phyloP scores from a whole-genome alignment of 805 yeast species.

The Nakazawaea molendinolei region DNA sequence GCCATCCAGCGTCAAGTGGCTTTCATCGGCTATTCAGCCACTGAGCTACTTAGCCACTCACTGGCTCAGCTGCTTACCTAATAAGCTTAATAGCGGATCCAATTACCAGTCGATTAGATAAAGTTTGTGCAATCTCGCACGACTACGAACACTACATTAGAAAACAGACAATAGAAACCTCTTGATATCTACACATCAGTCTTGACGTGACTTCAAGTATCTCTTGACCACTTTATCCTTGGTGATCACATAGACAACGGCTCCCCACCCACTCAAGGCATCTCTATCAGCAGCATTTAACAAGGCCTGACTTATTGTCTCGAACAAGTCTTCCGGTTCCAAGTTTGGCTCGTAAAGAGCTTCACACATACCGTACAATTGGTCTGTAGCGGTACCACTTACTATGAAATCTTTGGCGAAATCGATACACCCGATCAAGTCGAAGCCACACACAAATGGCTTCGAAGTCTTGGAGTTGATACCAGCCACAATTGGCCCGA shows the following conservation, averaged over 20 bases:
- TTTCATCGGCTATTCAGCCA: too few species aligned
- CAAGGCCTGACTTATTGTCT: slow-evolving; percentile 89
- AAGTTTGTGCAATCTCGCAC: too few species aligned
- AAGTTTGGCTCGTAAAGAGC: slow-evolving; percentile 88
- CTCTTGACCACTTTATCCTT: slow-evolving; percentile 88
- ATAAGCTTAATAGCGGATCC: too few species aligned
- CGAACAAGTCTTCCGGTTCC: slow-evolving; percentile 92
- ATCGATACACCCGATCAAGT: slow-evolving; percentile 94
- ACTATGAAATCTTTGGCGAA: slow-evolving; percentile 92
- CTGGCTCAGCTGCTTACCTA: too few species aligned
- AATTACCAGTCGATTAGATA: too few species aligned
- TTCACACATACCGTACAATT: slow-evolving; percentile 98
- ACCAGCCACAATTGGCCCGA: slow-evolving; percentile 96
- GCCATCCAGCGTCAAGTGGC: too few species aligned
- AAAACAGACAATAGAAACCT: too few species aligned
- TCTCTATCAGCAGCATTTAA: slow-evolving; percentile 96
- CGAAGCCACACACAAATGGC: slow-evolving; percentile 95
- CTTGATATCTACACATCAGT: slow-evolving; percentile 39
- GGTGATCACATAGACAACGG: slow-evolving; percentile 84
- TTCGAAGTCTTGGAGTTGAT: slow-evolving; percentile 71
- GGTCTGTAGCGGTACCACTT: slow-evolving; percentile 95
- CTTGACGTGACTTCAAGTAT: slow-evolving; percentile 91
- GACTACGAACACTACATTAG: too few species aligned
- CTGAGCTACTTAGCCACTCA: too few species aligned
- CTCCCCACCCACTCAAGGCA: slow-evolving; percentile 98